Evolutionary conservation across 768 basidiomycete genomes (phyloP).

Genomic region (Candolleomyces aberdarensis): DNA sequence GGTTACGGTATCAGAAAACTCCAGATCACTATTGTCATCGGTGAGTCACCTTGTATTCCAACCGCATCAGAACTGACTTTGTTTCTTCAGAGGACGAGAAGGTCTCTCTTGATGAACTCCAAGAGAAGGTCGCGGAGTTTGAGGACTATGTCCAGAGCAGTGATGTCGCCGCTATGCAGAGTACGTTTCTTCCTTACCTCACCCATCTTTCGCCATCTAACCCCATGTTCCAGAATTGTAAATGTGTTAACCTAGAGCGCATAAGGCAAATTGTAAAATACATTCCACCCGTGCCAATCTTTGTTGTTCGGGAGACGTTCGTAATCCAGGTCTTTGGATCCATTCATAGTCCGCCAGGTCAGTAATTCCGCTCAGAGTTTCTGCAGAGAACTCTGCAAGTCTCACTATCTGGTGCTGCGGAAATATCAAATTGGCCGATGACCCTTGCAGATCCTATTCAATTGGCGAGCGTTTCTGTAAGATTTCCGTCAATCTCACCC

Average conservation of each 20-base stretch:
- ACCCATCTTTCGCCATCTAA: not conserved
- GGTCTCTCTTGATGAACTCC: slow-evolving; percentile 88
- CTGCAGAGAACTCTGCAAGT: no score
- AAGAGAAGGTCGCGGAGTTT: slow-evolving; percentile 83
- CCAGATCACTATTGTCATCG: slow-evolving; percentile 62
- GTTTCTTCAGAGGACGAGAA: slow-evolving; percentile 81
- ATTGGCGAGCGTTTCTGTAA: no score
- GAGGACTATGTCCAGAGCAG: slow-evolving; percentile 90
- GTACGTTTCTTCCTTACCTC: slow-evolving; percentile 37
- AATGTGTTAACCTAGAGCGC: not conserved
- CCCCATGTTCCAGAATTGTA: slow-evolving; percentile 10
- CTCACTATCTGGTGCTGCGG: no score
- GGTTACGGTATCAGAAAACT: slow-evolving; percentile 94
- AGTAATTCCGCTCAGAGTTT: no score
- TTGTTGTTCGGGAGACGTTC: not conserved
- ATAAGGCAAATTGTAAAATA: slow-evolving; percentile 4
- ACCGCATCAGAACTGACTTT: slow-evolving; percentile 1
- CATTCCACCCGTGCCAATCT: not conserved
- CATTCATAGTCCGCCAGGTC: no score
- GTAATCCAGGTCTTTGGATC: not conserved
- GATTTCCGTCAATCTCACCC: no score
- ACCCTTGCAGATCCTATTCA: no score
- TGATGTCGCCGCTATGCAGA: slow-evolving; percentile 93
- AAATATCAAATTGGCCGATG: no score
- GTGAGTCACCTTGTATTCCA: slow-evolving; percentile 30